Base-by-base conservation (phyloP, 352 stramenopile species). In the Globisporangium okanoganense region DNA sequence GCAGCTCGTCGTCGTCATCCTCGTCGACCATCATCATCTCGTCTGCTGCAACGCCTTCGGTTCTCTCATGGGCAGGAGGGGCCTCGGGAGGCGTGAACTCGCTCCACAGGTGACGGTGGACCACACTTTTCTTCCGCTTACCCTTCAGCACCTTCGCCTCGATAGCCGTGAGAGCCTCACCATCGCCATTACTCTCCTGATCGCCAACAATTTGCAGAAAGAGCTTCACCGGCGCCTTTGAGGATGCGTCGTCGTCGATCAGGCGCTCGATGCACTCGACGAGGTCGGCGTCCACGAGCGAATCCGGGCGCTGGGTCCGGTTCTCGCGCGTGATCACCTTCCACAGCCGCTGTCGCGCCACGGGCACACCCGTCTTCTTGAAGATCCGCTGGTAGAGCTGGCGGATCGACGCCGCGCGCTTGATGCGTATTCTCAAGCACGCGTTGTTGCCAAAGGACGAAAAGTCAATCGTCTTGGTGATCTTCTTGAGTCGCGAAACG, bases 251-350 rank as follows among this genome's bases (percentile, higher is more conserved):
- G 20, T 92, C 82, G 44, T 94, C 87, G 18, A 94, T 88, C 12
- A 93, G 58, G 1, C 66, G 69, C 14, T 92, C 82, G 1, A 88
- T 70, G 18, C 73, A 73, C 22, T 67, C 70, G 7, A 90, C 70
- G 14, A 67, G 38, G 20, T 87, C 71, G 1, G 64, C 66, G 22
- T 70, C 64, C 10, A 95, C 54, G 0, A 81, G 69, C 35, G 73
- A 71, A 56, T 96, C 87, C 0, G 87, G 87, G 20, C 87, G 83
- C 51, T 83, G 73, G 2, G 85, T 96, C 8, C 85, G 76, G 61
- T 96, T 96, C 64, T 94, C 83, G 22, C 87, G 79, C 9, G 79
- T 91, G 53, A 94, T 92, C 27, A 94, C 76, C 68, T 87, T 94
- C 87, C 87, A 96, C 12, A 96, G 58, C 18, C 87, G 78, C 38